These are phyloP conservation scores for Hymenoscyphus scutula DNA, from an alignment of 2,329 filamentous ascomycete species.

Conservation along the genomic window DNA sequence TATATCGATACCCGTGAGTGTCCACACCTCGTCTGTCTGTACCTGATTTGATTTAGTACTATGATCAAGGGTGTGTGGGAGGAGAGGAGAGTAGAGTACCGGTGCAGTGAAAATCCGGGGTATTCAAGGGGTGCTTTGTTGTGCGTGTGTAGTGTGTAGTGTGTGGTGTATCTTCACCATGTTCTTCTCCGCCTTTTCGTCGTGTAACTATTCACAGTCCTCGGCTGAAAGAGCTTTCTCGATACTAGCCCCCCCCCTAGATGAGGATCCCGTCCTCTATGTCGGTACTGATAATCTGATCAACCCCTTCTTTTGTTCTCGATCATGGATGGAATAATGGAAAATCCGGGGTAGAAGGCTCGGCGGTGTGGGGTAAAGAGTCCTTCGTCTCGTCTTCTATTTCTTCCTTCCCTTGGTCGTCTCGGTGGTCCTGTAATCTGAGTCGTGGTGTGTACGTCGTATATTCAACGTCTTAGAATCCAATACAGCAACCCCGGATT, in stretches of 20 bases:
- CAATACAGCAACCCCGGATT: neutral
- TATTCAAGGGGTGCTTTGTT: neutral
- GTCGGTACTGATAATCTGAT: neutral
- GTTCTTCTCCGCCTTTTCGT: neutral
- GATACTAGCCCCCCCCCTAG: neutral
- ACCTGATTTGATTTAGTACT: neutral
- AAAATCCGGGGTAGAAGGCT: neutral
- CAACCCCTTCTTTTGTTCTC: neutral
- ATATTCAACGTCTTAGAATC: neutral
- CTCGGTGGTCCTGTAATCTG: neutral
- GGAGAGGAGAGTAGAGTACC: no score
- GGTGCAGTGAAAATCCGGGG: slow-evolving; percentile 2
- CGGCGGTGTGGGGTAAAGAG: neutral
- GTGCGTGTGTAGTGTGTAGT: neutral
- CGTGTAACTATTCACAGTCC: neutral
- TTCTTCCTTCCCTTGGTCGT: neutral
- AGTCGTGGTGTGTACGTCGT: neutral
- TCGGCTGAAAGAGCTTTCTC: neutral
- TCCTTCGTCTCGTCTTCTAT: no score
- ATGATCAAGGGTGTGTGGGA: neutral
- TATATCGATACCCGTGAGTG: neutral
- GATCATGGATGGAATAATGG: neutral
- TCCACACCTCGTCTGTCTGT: slow-evolving; percentile 2
- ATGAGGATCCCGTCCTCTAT: neutral
- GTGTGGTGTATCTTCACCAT: no score